These are phyloP conservation scores for Fereydounia khargensis DNA, from an alignment of 1,284 basidiomycete genomes.

Conservation along the genomic window DNA sequence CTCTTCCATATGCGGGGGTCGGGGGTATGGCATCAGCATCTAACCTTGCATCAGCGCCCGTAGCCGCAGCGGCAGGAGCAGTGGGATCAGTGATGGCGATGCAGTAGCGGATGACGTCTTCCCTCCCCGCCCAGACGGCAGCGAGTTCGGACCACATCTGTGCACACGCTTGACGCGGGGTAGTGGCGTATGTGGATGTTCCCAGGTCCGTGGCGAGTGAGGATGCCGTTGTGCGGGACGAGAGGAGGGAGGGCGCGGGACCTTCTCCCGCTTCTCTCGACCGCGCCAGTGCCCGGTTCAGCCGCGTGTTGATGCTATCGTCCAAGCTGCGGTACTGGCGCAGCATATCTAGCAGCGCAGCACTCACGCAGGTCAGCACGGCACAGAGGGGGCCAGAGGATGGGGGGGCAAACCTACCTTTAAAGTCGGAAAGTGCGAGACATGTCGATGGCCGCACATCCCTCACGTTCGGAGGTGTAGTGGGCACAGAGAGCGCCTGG, in stretches of 20 bases:
- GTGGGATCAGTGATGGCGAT: slow-evolving; percentile 24
- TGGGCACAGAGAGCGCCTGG: slow-evolving; percentile 16
- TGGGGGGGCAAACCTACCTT: slow-evolving; percentile 5
- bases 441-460: slow-evolving; percentile 37
- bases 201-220: slow-evolving; percentile 34
- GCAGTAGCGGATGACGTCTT: slow-evolving; percentile 46
- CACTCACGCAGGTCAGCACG: too few relatives aligned
- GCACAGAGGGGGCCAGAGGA: too few relatives aligned
- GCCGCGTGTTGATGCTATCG: slow-evolving; percentile 43
- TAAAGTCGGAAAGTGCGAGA: slow-evolving; percentile 40
- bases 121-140: slow-evolving; percentile 43
- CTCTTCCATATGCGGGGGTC: slow-evolving; percentile 1
- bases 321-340: slow-evolving; percentile 50
- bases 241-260: slow-evolving; percentile 36
- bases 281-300: slow-evolving; percentile 42
- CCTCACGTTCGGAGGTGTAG: slow-evolving; percentile 19
- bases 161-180: slow-evolving; percentile 24
- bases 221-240: slow-evolving; percentile 7
- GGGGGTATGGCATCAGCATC: slow-evolving; percentile 27
- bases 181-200: slow-evolving; percentile 35
- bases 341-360: slow-evolving; percentile 24
- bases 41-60: slow-evolving; percentile 11
- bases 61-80: background rate
- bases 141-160: slow-evolving; percentile 44
- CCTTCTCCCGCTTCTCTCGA: slow-evolving; percentile 39